Percentiles rank a stretch among this genome's conserved stretches.
phyloP scores from a whole-genome alignment of 2,329 filamentous ascomycete species.

The Penicillium aurantiogriseum region DNA sequence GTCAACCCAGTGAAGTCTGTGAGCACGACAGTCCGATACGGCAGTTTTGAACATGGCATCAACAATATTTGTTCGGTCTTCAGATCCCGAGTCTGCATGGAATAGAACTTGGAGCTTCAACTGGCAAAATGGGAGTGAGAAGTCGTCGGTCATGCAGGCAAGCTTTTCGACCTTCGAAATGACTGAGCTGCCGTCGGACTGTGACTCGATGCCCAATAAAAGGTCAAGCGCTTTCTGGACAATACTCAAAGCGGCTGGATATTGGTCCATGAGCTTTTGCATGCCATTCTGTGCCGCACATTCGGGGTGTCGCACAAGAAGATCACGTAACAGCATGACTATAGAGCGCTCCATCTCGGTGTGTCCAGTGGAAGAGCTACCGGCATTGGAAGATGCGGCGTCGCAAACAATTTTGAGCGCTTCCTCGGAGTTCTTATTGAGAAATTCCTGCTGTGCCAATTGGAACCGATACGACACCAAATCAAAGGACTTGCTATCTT shows the following conservation, averaged over 20 bases:
- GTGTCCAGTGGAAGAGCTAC: slow-evolving; percentile 6
- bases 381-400: slow-evolving; percentile 23
- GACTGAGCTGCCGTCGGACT: slow-evolving; percentile 18
- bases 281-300: slow-evolving; percentile 29
- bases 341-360: slow-evolving; percentile 25
- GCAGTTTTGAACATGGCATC: slow-evolving; percentile 43
- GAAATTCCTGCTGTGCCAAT: slow-evolving; percentile 41
- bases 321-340: slow-evolving; percentile 31
- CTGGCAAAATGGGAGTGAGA: slow-evolving; percentile 45
- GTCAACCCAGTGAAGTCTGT: slow-evolving; percentile 40
- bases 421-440: slow-evolving; percentile 35
- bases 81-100: slow-evolving; percentile 28
- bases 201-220: slow-evolving; percentile 31
- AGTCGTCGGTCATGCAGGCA: slow-evolving; percentile 39
- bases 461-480: slow-evolving; percentile 44
- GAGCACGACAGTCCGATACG: slow-evolving; percentile 35
- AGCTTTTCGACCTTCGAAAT: slow-evolving; percentile 37
- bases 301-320: slow-evolving; percentile 37
- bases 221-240: slow-evolving; percentile 35
- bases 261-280: slow-evolving; percentile 30
- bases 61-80: slow-evolving; percentile 34
- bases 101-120: slow-evolving; percentile 45
- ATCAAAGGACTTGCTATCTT: slow-evolving; percentile 25
- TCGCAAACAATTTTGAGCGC: slow-evolving; percentile 36
- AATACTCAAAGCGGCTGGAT: slow-evolving; percentile 27